These are phyloP conservation scores for Boletus rubropictus DNA, from an alignment of 768 basidiomycete species.

Conservation along the genomic window DNA sequence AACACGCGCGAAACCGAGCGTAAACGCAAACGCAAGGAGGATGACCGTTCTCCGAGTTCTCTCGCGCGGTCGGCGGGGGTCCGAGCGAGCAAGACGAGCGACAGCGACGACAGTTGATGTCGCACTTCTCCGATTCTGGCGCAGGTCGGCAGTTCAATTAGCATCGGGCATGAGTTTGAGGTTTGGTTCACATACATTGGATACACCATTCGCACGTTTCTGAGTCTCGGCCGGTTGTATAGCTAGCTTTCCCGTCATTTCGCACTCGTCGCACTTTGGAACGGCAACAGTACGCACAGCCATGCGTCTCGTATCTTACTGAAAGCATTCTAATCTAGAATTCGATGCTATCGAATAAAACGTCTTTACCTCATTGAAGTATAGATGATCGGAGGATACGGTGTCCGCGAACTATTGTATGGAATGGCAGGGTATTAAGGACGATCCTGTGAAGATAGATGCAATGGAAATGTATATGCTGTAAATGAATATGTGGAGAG, in stretches of 20 bases:
- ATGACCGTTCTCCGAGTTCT: slow-evolving; percentile 5
- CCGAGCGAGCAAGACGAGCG: slow-evolving; percentile 14
- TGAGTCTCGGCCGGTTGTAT: slow-evolving; percentile 12
- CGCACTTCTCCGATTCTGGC: background rate
- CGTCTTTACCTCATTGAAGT: background rate
- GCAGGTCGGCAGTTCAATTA: background rate
- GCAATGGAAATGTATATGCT: background rate
- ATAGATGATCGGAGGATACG: too few species aligned
- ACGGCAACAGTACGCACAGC: background rate
- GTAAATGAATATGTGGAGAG: background rate
- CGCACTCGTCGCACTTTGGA: slow-evolving; percentile 4
- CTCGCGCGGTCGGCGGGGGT: slow-evolving; percentile 1
- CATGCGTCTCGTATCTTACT: slow-evolving; percentile 6
- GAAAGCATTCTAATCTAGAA: slow-evolving; percentile 11
- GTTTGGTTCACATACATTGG: slow-evolving; percentile 6
- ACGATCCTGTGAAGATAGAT: background rate
- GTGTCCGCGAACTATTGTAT: background rate
- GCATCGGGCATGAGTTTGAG: background rate
- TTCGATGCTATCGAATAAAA: background rate
- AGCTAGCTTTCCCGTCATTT: slow-evolving; percentile 8
- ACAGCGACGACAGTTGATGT: slow-evolving; percentile 23
- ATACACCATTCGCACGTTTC: slow-evolving; percentile 4
- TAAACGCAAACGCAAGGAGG: slow-evolving; percentile 31
- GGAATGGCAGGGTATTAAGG: background rate
- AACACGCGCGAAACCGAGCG: slow-evolving; percentile 35